Conservation (phyloP, 805 yeast species). For the Spathaspora girioi region DNA sequence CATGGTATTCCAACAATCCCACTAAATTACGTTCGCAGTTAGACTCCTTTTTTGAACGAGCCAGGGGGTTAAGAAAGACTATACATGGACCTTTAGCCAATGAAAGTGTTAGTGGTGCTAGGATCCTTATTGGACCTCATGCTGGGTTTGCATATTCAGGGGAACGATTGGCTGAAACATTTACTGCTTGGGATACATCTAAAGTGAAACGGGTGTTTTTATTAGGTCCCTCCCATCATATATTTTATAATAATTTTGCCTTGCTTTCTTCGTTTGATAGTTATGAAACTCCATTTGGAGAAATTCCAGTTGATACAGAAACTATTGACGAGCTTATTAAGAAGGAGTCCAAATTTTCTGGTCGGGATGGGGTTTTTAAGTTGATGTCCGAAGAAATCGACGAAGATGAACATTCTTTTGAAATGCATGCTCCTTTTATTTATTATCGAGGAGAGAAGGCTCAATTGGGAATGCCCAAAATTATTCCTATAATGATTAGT, state of each 20-base stretch:
- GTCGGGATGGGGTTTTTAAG: slow-evolving; percentile 41
- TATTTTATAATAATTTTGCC: slow-evolving; percentile 64
- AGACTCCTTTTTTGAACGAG: slow-evolving; percentile 39
- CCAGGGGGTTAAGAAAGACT: slow-evolving; percentile 9
- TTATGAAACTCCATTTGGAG: slow-evolving; percentile 84
- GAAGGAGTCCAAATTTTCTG: not conserved
- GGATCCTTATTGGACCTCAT: slow-evolving; percentile 52
- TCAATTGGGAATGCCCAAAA: slow-evolving; percentile 33
- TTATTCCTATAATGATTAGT: slow-evolving; percentile 82
- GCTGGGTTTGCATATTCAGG: slow-evolving; percentile 93
- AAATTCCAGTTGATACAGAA: slow-evolving; percentile 60
- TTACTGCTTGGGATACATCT: slow-evolving; percentile 61
- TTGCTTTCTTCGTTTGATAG: slow-evolving; percentile 47
- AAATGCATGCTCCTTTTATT: slow-evolving; percentile 86
- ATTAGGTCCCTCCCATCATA: slow-evolving; percentile 92
- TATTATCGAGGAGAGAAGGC: slow-evolving; percentile 42
- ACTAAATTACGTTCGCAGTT: slow-evolving; percentile 48
- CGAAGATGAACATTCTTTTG: slow-evolving; percentile 86
- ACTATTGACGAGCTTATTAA: slow-evolving; percentile 31
- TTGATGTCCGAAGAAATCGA: slow-evolving; percentile 61
- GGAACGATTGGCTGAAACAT: slow-evolving; percentile 69
- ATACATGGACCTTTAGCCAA: slow-evolving; percentile 42
- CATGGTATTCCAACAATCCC: slow-evolving; percentile 70
- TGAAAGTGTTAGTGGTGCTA: slow-evolving; percentile 28
- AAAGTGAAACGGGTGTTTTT: slow-evolving; percentile 64